A percentile compares a stretch with the other conserved stretches of the same genome.
Evolutionary conservation across 2,329 filamentous ascomycete genomes (phyloP).

Genomic region (Beauveria sp.): DNA sequence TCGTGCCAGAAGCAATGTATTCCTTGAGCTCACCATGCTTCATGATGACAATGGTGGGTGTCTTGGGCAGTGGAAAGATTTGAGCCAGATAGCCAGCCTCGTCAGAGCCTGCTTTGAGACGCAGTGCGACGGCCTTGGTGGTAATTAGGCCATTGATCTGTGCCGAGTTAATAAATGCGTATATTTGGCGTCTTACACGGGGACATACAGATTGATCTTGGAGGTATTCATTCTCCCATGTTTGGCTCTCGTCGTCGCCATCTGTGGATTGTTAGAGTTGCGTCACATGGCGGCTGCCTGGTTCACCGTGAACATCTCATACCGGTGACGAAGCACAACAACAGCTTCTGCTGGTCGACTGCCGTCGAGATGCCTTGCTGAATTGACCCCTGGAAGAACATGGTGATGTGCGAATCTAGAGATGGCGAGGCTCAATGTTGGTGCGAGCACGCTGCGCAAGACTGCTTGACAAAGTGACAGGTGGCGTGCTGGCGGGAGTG

Average conservation of each 20-base stretch:
- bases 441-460: neutral
- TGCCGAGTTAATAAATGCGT: conserved; percentile 10
- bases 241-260: conserved; percentile 56
- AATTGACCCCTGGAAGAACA: conserved; percentile 78
- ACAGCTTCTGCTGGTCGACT: conserved; percentile 65
- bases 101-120: conserved; percentile 63
- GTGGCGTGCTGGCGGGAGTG: neutral
- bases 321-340: conserved; percentile 82
- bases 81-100: conserved; percentile 77
- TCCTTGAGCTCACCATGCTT: conserved; percentile 71
- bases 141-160: conserved; percentile 51
- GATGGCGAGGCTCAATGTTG: neutral
- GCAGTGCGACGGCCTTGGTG: conserved; percentile 60
- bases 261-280: conserved; percentile 39
- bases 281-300: conserved; percentile 13
- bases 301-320: conserved; percentile 18
- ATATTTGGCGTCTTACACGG: neutral
- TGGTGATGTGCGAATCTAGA: conserved; percentile 25
- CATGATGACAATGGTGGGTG: conserved; percentile 75
- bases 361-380: conserved; percentile 75
- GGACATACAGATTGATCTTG: conserved; percentile 44
- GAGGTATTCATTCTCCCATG: conserved; percentile 67
- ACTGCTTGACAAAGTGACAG: neutral
- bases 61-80: conserved; percentile 71
- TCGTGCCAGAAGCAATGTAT: conserved; percentile 59